Evolutionary conservation across 345 rosid genomes (phyloP), one percentile per base, ranked within the genome.

Genomic region (Populus pruinosa): DNA sequence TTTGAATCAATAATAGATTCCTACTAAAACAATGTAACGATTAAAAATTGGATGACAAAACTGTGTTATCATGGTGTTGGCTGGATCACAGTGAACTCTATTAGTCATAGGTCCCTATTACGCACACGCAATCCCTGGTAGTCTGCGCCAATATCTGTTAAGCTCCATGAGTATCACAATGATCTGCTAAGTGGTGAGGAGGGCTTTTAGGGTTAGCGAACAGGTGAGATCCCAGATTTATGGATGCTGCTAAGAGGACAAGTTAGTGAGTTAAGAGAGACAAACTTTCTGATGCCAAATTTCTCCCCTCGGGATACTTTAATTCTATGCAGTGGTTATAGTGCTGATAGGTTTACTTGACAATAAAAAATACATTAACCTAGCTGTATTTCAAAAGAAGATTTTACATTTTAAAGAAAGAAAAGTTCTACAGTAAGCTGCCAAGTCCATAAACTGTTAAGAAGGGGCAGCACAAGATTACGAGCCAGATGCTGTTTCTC

Each of bases 301-400:
- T 50, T 33, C 23, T 8, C 12, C 10, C 41, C 0, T 74, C 8
- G 21, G 56, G 67, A 72, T 27, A 3, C 74, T 62, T 49, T 25
- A 53, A n/a, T 29, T 25, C 70, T 25, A 44, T 21, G 6, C 53
- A 35, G 53, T 56, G 53, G 35, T 43, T 33, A 59, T 56, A 74
- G 43, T 35, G 61, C 23, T 68, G 14, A 23, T 2, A 47, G 53
- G 67, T 76, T 66, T 75, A 72, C 70, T 18, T 71, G 71, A 72
- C 31, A n/a, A n/a, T 59, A 55, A 43, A 18, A 29, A 41, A 61
- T 0, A 39, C 27, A 65, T 36, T 25, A 50, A 47, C 21, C 59
- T 36, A 14, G 43, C 53, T 53, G 65, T 65, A 12, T 71, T 72
- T 14, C 21, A 71, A 55, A 8, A 38, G 55, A 63, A 12, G 50